Percentiles rank a stretch among this genome's conserved stretches.
Conservation (phyloP, 805 yeast genomes). For the Starmerella stellata region DNA sequence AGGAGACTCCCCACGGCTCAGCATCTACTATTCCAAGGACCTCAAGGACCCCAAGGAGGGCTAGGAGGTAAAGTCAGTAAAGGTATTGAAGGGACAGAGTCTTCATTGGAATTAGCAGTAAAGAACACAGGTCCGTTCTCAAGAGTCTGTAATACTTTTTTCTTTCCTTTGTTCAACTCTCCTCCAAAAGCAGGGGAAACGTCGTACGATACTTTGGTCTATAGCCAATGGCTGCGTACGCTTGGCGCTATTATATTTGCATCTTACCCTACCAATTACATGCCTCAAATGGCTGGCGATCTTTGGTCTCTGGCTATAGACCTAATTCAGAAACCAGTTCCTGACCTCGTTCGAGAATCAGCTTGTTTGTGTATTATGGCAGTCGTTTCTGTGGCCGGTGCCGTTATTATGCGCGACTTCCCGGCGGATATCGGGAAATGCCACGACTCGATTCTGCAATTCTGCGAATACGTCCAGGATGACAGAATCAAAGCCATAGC, state of each 20-base stretch:
- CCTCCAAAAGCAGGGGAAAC: slow-evolving; percentile 9
- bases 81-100: not conserved
- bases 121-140: slow-evolving; percentile 22
- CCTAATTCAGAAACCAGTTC: not conserved
- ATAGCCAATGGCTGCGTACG: slow-evolving; percentile 42
- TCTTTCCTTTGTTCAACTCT: slow-evolving; percentile 34
- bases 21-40: not conserved
- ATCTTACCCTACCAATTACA: slow-evolving; percentile 37
- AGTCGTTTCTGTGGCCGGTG: not conserved
- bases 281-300: slow-evolving; percentile 42
- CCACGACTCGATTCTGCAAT: not conserved
- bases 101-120: not conserved
- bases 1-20: not conserved
- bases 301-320: slow-evolving; percentile 12
- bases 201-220: slow-evolving; percentile 24
- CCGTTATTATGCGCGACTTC: not conserved
- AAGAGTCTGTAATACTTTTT: slow-evolving; percentile 31
- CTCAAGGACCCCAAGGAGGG: no score
- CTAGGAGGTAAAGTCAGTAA: not conserved
- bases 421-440: not conserved
- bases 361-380: not conserved
- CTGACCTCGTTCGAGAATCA: not conserved
- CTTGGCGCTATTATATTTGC: slow-evolving; percentile 38
- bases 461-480: not conserved
- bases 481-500: not conserved